Evolutionary conservation across 306 rosid genomes (phyloP), one percentile per base, ranked within the genome.

Genomic region (Argentina anserina): DNA sequence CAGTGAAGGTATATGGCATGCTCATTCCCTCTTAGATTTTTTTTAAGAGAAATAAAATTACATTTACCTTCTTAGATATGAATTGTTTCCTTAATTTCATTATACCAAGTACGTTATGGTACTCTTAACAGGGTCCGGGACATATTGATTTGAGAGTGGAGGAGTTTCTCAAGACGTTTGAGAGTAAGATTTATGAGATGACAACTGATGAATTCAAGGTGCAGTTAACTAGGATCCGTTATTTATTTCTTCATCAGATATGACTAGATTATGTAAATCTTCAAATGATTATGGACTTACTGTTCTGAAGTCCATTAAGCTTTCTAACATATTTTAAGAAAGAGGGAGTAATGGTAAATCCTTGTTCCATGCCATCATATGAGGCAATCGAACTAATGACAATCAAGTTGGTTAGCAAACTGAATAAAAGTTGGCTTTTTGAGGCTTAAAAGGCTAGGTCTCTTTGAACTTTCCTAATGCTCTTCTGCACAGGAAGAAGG

Each of bases 171-270:
- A 77, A 89, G 82, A 83, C 47, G 81, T 89, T 89, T 78, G 97
- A 94, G 87, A 83, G 77, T 68, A 83, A 85, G 72, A 88, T 94
- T 41, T 53, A 58, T 42, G 97, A 88, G 81, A 85, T 94, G 95
- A 81, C 99, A 28, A 29, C 11, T 75, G 96, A 94, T 28, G 99
- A 91, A 67, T 94, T 94, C 86, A 83, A 91, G 95, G 99, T 91
- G 67, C 84, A 84, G 74, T 75, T 29, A 61, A 28, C 31, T 31
- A 4, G 62, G 37, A 6, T 69, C 31, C 34, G 21, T 25, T 29
- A 8, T 69, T 50, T 21, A 69, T 36, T 26, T 33, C 6, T 2
- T 59, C 14, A 59, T 29, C 65, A 26, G 12, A 61, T 61, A 31
- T 13, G 37, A 28, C 25, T 18, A 1, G 67, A 60, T 58, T 9